Evolutionary conservation across 305 asterid species (phyloP).

Genomic region (Solanum hybrid): DNA sequence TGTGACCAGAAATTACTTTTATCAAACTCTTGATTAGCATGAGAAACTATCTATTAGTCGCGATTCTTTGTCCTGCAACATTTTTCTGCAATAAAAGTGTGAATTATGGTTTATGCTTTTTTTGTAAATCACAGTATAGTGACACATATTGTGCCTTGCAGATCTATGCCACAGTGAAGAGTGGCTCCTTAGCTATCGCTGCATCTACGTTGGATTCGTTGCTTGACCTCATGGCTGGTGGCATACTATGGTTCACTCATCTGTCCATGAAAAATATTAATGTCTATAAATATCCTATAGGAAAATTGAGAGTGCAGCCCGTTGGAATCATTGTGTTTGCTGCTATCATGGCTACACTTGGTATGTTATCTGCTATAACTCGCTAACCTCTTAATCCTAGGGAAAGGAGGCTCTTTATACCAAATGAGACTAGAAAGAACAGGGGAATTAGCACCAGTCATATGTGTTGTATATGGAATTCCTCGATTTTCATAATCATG

Average conservation of each 20-base stretch:
- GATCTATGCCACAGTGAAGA: slow-evolving; percentile 60
- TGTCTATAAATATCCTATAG: slow-evolving; percentile 74
- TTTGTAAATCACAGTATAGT: neutral
- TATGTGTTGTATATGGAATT: neutral
- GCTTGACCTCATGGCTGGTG: slow-evolving; percentile 85
- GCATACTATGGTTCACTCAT: slow-evolving; percentile 75
- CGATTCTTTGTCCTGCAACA: neutral
- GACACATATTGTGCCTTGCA: slow-evolving; percentile 8
- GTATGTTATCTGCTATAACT: slow-evolving; percentile 20
- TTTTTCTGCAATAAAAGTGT: neutral
- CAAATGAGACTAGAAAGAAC: neutral
- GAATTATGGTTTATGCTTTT: neutral
- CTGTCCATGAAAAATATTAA: slow-evolving; percentile 59
- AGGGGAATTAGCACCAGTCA: neutral
- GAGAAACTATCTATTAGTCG: neutral
- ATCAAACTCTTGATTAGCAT: neutral
- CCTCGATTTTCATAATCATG: neutral
- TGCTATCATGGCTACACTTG: slow-evolving; percentile 83
- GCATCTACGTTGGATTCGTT: slow-evolving; percentile 83
- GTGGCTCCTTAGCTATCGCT: slow-evolving; percentile 76
- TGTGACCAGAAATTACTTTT: slow-evolving; percentile 22
- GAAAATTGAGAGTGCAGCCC: slow-evolving; percentile 81
- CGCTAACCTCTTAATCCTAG: neutral
- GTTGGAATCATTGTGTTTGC: slow-evolving; percentile 80
- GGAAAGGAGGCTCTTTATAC: neutral